A percentile compares a stretch with the other conserved stretches of the same genome.
phyloP scores from a whole-genome alignment of 495 filamentous ascomycete species.

The Xylaria palmicola region DNA sequence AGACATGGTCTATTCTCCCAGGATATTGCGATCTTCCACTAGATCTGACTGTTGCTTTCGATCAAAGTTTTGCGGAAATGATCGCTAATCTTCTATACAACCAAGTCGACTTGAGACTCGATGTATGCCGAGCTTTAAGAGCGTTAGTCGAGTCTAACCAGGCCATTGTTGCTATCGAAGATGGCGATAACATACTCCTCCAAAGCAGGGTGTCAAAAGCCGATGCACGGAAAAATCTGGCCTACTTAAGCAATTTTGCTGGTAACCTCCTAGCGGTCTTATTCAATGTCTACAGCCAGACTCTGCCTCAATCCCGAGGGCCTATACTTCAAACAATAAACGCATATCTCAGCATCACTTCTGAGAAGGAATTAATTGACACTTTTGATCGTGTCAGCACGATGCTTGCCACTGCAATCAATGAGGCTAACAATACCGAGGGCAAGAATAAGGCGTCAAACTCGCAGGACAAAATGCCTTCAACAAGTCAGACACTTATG shows the following conservation, averaged over 20 bases:
- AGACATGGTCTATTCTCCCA: constrained; percentile 92
- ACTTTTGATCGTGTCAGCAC: constrained; percentile 83
- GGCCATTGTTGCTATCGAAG: constrained; percentile 61
- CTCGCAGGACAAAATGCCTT: constrained; percentile 71
- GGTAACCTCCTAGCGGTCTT: constrained; percentile 89
- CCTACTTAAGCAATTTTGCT: constrained; percentile 72
- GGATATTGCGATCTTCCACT: constrained; percentile 91
- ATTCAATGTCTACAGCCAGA: constrained; percentile 97
- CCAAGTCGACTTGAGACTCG: constrained; percentile 80
- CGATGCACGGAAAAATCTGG: constrained; percentile 71
- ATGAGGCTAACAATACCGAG: constrained; percentile 57
- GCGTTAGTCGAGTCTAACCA: constrained; percentile 89
- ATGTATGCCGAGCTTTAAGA: constrained; percentile 82
- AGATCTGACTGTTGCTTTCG: constrained; percentile 73
- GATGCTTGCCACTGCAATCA: constrained; percentile 76
- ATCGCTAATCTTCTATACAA: constrained; percentile 88
- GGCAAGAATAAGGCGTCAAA: constrained; percentile 60
- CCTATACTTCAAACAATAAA: constrained; percentile 92
- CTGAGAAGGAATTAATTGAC: constrained; percentile 68
- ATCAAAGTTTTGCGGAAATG: constrained; percentile 88
- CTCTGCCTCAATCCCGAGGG: constrained; percentile 85
- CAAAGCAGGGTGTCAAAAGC: constrained; percentile 72
- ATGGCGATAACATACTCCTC: constrained; percentile 66
- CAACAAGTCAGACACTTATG: constrained; percentile 92
- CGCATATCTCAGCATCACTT: constrained; percentile 85